A percentile compares a stretch with the other conserved stretches of the same genome.
These are phyloP conservation scores for Trametes sanguinea DNA, from an alignment of 768 basidiomycete species.

Conservation along the genomic window DNA sequence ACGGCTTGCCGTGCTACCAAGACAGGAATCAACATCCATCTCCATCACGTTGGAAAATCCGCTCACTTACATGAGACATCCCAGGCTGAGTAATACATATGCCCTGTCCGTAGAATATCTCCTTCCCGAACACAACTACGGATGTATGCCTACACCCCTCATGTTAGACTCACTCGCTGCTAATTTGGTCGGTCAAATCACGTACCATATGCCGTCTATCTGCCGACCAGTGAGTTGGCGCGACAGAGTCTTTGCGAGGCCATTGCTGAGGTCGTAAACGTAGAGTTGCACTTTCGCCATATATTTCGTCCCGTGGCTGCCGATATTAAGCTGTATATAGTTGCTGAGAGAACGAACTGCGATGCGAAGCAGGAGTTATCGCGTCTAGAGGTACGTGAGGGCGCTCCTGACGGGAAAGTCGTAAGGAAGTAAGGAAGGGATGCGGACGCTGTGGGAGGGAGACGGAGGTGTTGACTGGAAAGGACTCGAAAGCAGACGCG, in stretches of 20 bases:
- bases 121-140: constrained; percentile 82
- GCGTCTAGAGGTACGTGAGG: too few species aligned
- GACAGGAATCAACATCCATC: background rate
- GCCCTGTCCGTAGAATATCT: constrained; percentile 90
- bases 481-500: too few species aligned
- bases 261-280: constrained; percentile 89
- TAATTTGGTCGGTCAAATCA: background rate
- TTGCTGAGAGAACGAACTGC: background rate
- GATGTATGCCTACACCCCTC: constrained; percentile 78
- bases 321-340: background rate
- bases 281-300: constrained; percentile 68
- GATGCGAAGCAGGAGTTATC: too few species aligned
- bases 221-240: constrained; percentile 81
- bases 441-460: too few species aligned
- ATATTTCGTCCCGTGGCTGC: background rate
- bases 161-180: background rate
- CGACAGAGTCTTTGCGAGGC: constrained; percentile 79
- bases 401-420: too few species aligned
- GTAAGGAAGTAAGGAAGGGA: too few species aligned
- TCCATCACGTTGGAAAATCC: background rate
- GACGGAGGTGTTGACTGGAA: too few species aligned
- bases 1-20: constrained; percentile 69
- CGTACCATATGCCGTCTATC: constrained; percentile 91
- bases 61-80: constrained; percentile 68
- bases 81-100: constrained; percentile 74